These are phyloP conservation scores for Globisporangium megalacanthum DNA, from an alignment of 352 stramenopile genomes.

Conservation along the genomic window DNA sequence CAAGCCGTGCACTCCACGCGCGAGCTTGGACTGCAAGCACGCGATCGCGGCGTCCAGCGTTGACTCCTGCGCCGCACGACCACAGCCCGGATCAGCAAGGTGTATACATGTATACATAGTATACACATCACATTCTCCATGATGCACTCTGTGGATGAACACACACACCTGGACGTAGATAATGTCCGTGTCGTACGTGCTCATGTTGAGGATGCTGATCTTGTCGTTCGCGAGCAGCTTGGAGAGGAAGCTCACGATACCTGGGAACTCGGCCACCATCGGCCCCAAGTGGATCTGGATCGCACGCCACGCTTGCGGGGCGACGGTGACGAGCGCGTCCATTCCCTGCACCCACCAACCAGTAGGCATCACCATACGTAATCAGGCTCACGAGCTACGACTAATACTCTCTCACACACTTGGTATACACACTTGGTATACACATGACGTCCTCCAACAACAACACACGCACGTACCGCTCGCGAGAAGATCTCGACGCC, in stretches of 20 bases:
- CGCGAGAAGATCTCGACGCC: slow-evolving; percentile 78
- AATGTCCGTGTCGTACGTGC: slow-evolving; percentile 86
- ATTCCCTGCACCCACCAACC: slow-evolving; percentile 32
- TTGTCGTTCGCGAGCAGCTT: slow-evolving; percentile 75
- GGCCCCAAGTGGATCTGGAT: slow-evolving; percentile 83
- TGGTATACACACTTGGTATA: too few relatives aligned
- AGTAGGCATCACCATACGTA: background rate
- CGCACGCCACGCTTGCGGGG: slow-evolving; percentile 69
- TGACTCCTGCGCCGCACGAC: background rate
- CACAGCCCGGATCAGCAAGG: too few relatives aligned
- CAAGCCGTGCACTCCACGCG: slow-evolving; percentile 67
- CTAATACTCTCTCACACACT: too few relatives aligned
- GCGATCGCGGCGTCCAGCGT: slow-evolving; percentile 45
- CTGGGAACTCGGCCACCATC: slow-evolving; percentile 83
- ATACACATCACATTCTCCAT: too few relatives aligned
- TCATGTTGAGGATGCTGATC: slow-evolving; percentile 91
- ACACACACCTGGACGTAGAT: slow-evolving; percentile 75
- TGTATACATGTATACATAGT: too few relatives aligned
- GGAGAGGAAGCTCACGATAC: slow-evolving; percentile 80
- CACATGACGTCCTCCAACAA: too few relatives aligned
- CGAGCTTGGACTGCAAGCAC: slow-evolving; percentile 75
- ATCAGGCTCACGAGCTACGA: too few relatives aligned
- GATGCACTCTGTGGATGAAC: too few relatives aligned
- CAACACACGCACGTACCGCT: slow-evolving; percentile 29
- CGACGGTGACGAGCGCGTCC: slow-evolving; percentile 56